Base-by-base conservation (phyloP, 2,329 filamentous ascomycete species). In the Thielaviopsis populi region DNA sequence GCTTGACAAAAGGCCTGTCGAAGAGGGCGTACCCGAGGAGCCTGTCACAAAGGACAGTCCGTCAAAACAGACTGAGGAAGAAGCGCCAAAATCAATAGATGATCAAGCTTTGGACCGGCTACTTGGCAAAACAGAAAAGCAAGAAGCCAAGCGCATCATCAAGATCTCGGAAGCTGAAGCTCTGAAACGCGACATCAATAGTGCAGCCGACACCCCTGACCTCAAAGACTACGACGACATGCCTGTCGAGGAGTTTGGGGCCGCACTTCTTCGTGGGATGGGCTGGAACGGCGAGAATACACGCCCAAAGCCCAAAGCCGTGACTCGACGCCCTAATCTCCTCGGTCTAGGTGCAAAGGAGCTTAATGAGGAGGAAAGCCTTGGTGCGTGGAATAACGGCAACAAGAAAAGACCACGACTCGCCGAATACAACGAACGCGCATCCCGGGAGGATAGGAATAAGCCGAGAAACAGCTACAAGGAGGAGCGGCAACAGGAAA, bases 191-290 rank as follows among this genome's bases (percentile, higher is more conserved):
- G 89, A 92, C 71, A 81, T 91, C 37, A 78, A 81, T 13, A 77
- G 81, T 30, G 86, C 90, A 0, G 91, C 90, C 0, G 87, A 90
- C 24, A 79, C 83, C 37, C 86, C 90, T 3, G 88, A 85, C 0
- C 76, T 95, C 19, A 88, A 89, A 41, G 89, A 94, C 70, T 97
- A 97, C 75, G 86, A 88, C 65, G 85, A 87, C 13, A 87, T 96
- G 67, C 92, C 94, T 0, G 90, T 97, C 17, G 92, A 96, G 69
- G 91, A 96, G 69, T 99, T 97, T 68, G 94, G 94, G 7, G 88
- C 91, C 19, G 91, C 91, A 0, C 79, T 97, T 68, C 79, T 99
- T 42, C 84, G 91, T 40, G 91, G 91, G 10, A 96, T 97, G 88
- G 94, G 94, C 8, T 96, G 92, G 91, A 91, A 96, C 77, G 86